Base-by-base conservation (phyloP, 129 eudicot genomes). In the Chrysanthemum seticuspe region DNA sequence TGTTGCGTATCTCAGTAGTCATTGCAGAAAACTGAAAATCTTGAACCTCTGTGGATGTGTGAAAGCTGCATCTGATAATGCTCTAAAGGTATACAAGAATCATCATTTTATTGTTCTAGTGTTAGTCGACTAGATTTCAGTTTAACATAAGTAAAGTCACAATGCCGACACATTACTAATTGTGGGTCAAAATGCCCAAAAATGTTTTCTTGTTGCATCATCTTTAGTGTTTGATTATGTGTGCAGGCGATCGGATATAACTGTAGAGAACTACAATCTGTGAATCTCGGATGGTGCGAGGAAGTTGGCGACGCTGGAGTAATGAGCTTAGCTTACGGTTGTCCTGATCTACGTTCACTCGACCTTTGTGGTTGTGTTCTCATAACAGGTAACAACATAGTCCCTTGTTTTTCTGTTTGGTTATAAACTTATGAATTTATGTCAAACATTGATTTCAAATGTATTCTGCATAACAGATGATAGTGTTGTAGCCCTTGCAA, bases 251-350 rank as follows among this genome's bases (percentile, higher is more conserved):
- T 92, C 40, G 96, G 88, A 49, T 83, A 75, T 56, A 89, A 92
- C 72, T 92, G 98, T 65, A 29, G 70, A 69, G 85, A 85, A 61
- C 65, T 92, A 80, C 95, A 87, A 82, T 81, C 88, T 10, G 55
- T 92, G 63, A 92, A 87, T 79, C 81, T 92, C 44, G 98, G 98
- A 64, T 92, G 98, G 98, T 92, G 98, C 13, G 98, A 92, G 54
- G 88, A 86, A 6, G 90, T 92, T 49, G 83, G 95, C 15, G 98
- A 92, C 73, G 74, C 66, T 4, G 98, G 98, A 53, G 95, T 92
- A 0, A 92, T 76, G 86, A 85, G 98, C 78, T 86, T 92, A 75
- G 98, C 98, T 0, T 87, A 89, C 71, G 98, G 98, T 10, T 92
- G 98, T 72, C 96, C 84, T 15, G 84, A 89, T 81, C 82, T 92